Evolutionary conservation across 805 yeast species (phyloP).

Genomic region (Saturnispora besseyi): DNA sequence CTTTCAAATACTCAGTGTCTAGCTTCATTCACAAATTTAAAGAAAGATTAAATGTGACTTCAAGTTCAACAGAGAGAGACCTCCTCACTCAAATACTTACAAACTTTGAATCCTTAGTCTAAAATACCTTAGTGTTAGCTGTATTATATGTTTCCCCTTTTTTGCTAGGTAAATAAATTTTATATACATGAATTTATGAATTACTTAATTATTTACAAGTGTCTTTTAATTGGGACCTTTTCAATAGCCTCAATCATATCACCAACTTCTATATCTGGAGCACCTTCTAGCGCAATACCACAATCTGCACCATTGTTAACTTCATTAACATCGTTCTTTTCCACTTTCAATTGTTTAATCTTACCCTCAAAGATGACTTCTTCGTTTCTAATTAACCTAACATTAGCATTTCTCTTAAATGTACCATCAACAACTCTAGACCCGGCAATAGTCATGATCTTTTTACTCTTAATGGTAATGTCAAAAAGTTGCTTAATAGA

Average conservation of each 20-base stretch:
- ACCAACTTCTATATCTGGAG: constrained; percentile 37
- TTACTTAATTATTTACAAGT: constrained; percentile 26
- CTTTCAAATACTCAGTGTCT: background rate
- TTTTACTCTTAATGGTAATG: constrained; percentile 50
- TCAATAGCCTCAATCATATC: constrained; percentile 71
- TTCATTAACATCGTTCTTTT: constrained; percentile 68
- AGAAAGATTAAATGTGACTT: background rate
- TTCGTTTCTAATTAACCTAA: constrained; percentile 41
- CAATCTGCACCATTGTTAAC: constrained; percentile 85
- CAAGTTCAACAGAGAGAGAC: background rate
- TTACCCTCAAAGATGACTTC: constrained; percentile 30
- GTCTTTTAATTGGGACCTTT: constrained; percentile 49
- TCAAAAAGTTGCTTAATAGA: constrained; percentile 64
- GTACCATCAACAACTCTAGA: constrained; percentile 68
- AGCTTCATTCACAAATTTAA: constrained; percentile 1
- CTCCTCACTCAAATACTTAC: background rate
- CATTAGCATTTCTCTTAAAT: constrained; percentile 46
- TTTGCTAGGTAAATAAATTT: background rate
- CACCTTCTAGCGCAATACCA: constrained; percentile 60
- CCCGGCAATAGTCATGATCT: constrained; percentile 68
- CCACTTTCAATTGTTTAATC: constrained; percentile 67
- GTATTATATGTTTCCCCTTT: background rate
- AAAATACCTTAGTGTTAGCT: background rate
- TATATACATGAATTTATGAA: background rate
- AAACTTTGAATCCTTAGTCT: background rate